phyloP scores from a whole-genome alignment of 1,284 basidiomycete species.

The Vanrija sp. region DNA sequence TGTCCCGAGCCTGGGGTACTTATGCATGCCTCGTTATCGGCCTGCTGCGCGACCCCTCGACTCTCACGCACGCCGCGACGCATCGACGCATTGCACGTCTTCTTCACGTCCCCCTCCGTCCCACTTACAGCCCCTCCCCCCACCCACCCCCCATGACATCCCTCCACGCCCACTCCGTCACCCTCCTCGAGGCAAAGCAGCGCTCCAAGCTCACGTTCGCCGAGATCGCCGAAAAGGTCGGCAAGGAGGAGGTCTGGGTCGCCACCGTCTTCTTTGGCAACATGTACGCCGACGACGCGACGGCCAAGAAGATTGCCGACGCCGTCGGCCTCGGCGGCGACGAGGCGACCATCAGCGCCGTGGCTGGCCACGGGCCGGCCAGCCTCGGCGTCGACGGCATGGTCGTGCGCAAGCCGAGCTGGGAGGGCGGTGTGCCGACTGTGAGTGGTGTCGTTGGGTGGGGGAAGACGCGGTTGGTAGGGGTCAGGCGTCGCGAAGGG shows the following conservation, averaged over 20 bases:
- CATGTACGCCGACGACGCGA: constrained; percentile 61
- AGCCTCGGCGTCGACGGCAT: constrained; percentile 32
- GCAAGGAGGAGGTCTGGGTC: constrained; percentile 82
- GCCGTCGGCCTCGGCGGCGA: constrained; percentile 60
- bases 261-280: constrained; percentile 82
- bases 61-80: too few species aligned
- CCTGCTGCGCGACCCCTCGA: too few species aligned
- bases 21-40: too few species aligned
- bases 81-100: too few species aligned
- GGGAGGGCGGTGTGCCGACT: constrained; percentile 20
- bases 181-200: constrained; percentile 27
- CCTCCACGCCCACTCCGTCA: constrained; percentile 24
- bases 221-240: constrained; percentile 63
- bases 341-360: constrained; percentile 17
- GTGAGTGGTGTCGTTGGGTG: too few species aligned
- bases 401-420: constrained; percentile 32
- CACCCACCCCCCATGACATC: constrained; percentile 7
- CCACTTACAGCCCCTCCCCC: too few species aligned
- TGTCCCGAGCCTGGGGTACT: too few species aligned
- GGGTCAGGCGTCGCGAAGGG: too few species aligned
- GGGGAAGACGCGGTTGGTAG: too few species aligned
- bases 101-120: too few species aligned
- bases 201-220: constrained; percentile 65
- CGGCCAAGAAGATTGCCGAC: constrained; percentile 68
- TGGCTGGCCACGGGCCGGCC: constrained; percentile 21